A percentile compares a stretch with the other conserved stretches of the same genome.
Conservation (phyloP, 148 eudicot species). For the Arbutus unedo region DNA sequence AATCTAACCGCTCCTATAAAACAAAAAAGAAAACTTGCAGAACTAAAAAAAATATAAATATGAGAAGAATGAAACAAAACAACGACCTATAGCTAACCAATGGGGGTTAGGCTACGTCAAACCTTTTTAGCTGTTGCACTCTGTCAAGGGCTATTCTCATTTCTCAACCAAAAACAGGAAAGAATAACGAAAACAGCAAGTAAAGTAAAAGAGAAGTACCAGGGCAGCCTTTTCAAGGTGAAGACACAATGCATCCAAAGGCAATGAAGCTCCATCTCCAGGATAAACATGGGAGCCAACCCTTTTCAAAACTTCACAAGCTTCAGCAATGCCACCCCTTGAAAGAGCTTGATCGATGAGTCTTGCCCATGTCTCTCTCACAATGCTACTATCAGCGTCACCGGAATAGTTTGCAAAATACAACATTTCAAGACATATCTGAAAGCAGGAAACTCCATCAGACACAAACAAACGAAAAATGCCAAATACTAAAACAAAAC, state of each 20-base stretch:
- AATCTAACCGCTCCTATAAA: constrained; percentile 62
- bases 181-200: neutral
- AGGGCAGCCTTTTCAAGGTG: constrained; percentile 97
- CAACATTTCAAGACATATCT: constrained; percentile 92
- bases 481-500: neutral
- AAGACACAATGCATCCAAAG: constrained; percentile 84
- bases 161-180: neutral
- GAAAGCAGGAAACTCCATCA: constrained; percentile 21
- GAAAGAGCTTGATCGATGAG: constrained; percentile 92
- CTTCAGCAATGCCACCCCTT: constrained; percentile 85
- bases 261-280: constrained; percentile 83
- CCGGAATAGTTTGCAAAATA: constrained; percentile 94
- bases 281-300: constrained; percentile 91
- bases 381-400: constrained; percentile 87
- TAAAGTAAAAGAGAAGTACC: constrained; percentile 36
- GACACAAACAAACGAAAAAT: neutral
- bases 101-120: neutral
- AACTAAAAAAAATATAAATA: neutral
- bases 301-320: constrained; percentile 85
- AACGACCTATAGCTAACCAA: neutral
- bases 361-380: constrained; percentile 91
- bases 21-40: constrained; percentile 9
- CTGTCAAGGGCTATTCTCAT: neutral
- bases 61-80: neutral
- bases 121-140: neutral